These are phyloP conservation scores for Hysterium pulicare DNA, from an alignment of 2,329 filamentous ascomycete species.

Conservation along the genomic window DNA sequence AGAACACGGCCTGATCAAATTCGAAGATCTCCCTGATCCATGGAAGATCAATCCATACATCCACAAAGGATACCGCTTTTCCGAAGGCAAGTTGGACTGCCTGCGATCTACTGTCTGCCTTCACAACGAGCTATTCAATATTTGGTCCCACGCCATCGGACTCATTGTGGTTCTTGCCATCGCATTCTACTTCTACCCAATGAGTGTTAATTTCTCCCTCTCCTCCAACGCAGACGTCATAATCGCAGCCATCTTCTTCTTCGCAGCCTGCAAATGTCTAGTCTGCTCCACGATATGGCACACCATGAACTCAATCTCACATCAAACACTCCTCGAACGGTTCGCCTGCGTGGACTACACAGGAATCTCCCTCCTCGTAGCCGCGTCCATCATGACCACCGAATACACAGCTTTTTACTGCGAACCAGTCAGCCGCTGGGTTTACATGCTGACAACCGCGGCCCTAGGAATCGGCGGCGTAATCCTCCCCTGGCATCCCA, in stretches of 20 bases:
- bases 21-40: conserved; percentile 84
- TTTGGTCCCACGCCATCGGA: conserved; percentile 92
- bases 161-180: conserved; percentile 82
- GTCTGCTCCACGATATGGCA: conserved; percentile 97
- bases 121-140: conserved; percentile 95
- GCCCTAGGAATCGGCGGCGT: conserved; percentile 80
- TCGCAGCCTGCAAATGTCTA: conserved; percentile 90
- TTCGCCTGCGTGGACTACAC: conserved; percentile 99
- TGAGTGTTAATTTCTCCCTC: conserved; percentile 77
- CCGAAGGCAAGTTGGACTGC: conserved; percentile 85
- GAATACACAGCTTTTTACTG: conserved; percentile 99
- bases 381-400: conserved; percentile 94
- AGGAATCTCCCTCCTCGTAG: conserved; percentile 90
- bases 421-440: conserved; percentile 80
- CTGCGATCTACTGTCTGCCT: conserved; percentile 77
- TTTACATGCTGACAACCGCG: conserved; percentile 80
- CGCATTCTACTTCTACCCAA: conserved; percentile 94
- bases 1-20: conserved; percentile 78
- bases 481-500: conserved; percentile 92
- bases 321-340: conserved; percentile 82
- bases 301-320: conserved; percentile 96
- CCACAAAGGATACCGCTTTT: conserved; percentile 85
- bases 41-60: conserved; percentile 98
- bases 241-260: conserved; percentile 92
- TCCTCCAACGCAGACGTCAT: conserved; percentile 86